Base-by-base conservation (phyloP, 345 rosid species). In the Reutealis trisperma region DNA sequence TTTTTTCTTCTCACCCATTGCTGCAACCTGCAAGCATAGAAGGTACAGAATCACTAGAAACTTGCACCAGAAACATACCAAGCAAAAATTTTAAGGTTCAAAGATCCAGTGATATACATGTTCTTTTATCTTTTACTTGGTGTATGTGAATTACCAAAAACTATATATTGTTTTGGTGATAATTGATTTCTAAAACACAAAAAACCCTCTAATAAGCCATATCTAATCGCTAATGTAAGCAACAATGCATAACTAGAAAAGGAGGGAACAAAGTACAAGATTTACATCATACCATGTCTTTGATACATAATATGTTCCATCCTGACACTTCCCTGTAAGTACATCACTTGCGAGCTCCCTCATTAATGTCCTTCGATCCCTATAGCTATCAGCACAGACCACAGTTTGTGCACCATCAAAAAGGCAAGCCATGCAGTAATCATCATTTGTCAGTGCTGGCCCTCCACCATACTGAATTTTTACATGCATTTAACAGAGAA, bases 1-100 rank as follows among this genome's bases (percentile, higher is more conserved):
- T 89, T 91, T 89, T 92, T 96, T 80, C 99, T 90, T 85, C 90
- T 93, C 52, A 88, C 79, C 99, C 99, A 96, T 73, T 93, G 98
- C 67, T 96, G 98, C 84, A 96, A 87, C 99, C 99, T 96, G 82
- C 73, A 87, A 70, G 79, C 27, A 59, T 34, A 55, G 62, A 76
- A 27, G 4, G 45, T 52, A 25, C 64, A 73, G 27, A 49, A 54
- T 76, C 61, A 79, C 64, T 21, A 64, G 16, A 81, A 18, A 18
- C 64, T 58, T 67, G 34, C n/a, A 13, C 61, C 22, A 41, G 68
- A 62, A 55, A 16, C 57, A 73, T 64, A 47, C 14, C 59, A 59
- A 54, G 19, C 49, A 73, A 34, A 16, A 34, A 22, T n/a, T 24
- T 13, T 15, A 57, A 34, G 51, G 41, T 67, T 61, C 68, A 58